Percentiles rank a stretch among this genome's conserved stretches.
Evolutionary conservation across 1,284 basidiomycete genomes (phyloP).

Genomic region (Ganoderma sp.): DNA sequence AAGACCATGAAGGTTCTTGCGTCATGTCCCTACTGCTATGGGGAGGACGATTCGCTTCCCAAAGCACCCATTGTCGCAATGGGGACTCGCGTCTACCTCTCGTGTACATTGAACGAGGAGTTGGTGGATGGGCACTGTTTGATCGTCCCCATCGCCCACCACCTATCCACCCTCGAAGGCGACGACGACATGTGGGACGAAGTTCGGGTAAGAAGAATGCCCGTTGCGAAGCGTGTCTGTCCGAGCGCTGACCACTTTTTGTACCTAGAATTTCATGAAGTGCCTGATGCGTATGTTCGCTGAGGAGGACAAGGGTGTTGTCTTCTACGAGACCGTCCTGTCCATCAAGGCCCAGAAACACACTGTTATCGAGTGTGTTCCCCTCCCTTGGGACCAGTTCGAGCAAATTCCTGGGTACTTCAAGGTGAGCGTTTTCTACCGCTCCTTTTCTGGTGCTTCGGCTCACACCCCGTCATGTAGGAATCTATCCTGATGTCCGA

Average conservation of each 20-base stretch:
- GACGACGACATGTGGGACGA: slow-evolving; percentile 99
- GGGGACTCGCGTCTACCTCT: slow-evolving; percentile 89
- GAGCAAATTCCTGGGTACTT: slow-evolving; percentile 93
- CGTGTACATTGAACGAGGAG: slow-evolving; percentile 87
- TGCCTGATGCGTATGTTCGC: slow-evolving; percentile 95
- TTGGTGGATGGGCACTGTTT: slow-evolving; percentile 89
- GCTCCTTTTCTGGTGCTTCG: not conserved
- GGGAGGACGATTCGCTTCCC: slow-evolving; percentile 85
- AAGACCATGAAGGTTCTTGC: slow-evolving; percentile 91
- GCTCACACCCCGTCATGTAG: slow-evolving; percentile 45
- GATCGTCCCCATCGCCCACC: slow-evolving; percentile 96
- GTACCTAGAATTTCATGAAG: slow-evolving; percentile 95
- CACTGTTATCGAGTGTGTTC: slow-evolving; percentile 92
- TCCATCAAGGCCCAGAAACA: slow-evolving; percentile 88
- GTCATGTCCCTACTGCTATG: slow-evolving; percentile 86
- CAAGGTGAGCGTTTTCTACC: slow-evolving; percentile 56
- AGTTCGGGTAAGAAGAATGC: slow-evolving; percentile 66
- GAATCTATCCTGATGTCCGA: slow-evolving; percentile 93
- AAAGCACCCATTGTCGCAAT: slow-evolving; percentile 88
- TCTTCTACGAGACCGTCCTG: slow-evolving; percentile 95
- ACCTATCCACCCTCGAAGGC: slow-evolving; percentile 88
- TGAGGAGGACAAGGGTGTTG: slow-evolving; percentile 85
- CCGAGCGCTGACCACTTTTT: slow-evolving; percentile 3
- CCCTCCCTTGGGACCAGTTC: slow-evolving; percentile 84
- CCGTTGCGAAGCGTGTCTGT: no score